Evolutionary conservation across 805 yeast species (phyloP), one percentile per base, ranked within the genome.

Genomic region (Tetrapisispora phaffii): DNA sequence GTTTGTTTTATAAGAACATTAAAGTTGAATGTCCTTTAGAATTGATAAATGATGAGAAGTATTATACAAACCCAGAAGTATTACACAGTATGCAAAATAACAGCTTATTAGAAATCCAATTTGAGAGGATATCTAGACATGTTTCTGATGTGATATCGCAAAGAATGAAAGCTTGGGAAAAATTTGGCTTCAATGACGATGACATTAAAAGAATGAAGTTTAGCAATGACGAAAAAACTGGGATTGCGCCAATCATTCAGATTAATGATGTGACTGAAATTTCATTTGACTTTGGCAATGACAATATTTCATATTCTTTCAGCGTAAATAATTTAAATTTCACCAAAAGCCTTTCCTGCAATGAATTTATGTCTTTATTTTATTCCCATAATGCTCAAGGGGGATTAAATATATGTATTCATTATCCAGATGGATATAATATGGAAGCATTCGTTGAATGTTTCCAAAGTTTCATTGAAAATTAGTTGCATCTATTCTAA

Each of bases 191-290:
- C 35, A 54, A 55, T 41, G 65, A 59, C 39, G 58, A 58, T 39
- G 65, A 58, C 41, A 51, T 62, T 15, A 56, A 55, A 42, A 50
- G 57, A 40, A 56, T 58, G 62, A 58, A 54, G 43, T 51, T 50
- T 39, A 52, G 48, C 4, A 47, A 45, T 17, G 48, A 47, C 1
- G 48, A 39, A 8, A 44, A 44, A 40, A 29, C 44, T 8, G 20
- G 26, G 6, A 35, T 41, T 29, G 36, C 54, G n/a, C 45, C 54
- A 40, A 44, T 52, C 10, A 52, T 60, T 29, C 59, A 54, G 41
- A 52, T 60, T 13, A 55, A 58, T 46, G 63, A 60, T 43, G 46
- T 55, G 9, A 48, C 63, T 1, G 57, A 52, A n/a, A 44, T 53
- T 16, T n/a, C 28, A 16, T 23, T 51, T 16, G 34, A 38, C 5